phyloP scores from a whole-genome alignment of 176 grass and related monocot species.

The Aegilops bicornis region DNA sequence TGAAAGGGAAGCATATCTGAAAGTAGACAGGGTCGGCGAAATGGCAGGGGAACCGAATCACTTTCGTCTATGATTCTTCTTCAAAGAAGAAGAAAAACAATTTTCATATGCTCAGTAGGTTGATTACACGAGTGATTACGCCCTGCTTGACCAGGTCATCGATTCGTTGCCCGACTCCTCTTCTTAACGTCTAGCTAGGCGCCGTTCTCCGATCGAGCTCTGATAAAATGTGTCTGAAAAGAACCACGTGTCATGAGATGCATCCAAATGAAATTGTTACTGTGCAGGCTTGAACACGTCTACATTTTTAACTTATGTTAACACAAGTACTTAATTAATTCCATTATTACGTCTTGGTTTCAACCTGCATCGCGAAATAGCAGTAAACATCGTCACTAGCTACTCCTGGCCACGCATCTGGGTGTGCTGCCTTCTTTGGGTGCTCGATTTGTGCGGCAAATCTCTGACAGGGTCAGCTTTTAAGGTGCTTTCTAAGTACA shows the following conservation, averaged over 20 bases:
- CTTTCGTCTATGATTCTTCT: neutral
- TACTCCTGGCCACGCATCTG: neutral
- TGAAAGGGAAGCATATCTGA: neutral
- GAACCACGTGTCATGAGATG: neutral
- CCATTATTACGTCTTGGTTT: neutral
- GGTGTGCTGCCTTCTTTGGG: neutral
- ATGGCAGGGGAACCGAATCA: neutral
- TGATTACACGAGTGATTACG: conserved; percentile 11
- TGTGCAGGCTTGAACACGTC: too few relatives aligned
- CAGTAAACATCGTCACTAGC: neutral
- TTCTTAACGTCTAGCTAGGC: neutral
- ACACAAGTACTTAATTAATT: neutral
- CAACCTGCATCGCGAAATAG: neutral
- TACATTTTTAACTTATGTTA: too few relatives aligned
- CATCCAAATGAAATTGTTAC: too few relatives aligned
- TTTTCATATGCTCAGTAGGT: neutral
- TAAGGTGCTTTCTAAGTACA: neutral
- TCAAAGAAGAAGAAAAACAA: neutral
- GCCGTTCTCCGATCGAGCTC: neutral
- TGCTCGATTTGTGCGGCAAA: neutral
- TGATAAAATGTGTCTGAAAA: too few relatives aligned
- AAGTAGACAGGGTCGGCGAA: conserved; percentile 9
- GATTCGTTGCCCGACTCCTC: neutral
- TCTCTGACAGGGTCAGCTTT: neutral
- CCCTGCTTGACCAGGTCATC: neutral